Conservation (phyloP, 2,329 filamentous ascomycete genomes). For the Aureobasidium sp. region DNA sequence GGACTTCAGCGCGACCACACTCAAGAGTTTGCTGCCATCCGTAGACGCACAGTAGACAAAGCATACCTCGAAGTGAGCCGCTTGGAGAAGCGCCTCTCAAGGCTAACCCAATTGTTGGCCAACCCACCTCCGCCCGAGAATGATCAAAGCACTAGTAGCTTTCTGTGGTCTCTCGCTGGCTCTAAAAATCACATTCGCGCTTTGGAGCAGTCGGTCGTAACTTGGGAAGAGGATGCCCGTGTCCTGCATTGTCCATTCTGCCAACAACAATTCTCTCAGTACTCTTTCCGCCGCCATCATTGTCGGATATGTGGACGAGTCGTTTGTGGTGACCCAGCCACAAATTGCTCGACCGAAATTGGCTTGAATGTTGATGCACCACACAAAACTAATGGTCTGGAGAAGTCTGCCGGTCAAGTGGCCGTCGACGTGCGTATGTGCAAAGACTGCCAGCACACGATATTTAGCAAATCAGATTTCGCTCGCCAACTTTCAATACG, state of each 20-base stretch:
- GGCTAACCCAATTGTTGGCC: constrained; percentile 76
- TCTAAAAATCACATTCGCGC: constrained; percentile 61
- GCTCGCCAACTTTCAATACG: constrained; percentile 59
- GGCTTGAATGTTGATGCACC: constrained; percentile 64
- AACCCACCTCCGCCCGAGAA: constrained; percentile 62
- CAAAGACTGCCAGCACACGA: constrained; percentile 69
- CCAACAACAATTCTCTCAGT: constrained; percentile 88
- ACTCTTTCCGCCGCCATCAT: constrained; percentile 89
- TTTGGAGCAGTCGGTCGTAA: constrained; percentile 85
- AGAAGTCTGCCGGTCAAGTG: constrained; percentile 47
- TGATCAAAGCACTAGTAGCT: constrained; percentile 39
- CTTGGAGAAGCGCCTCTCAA: constrained; percentile 85
- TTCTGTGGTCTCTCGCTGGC: constrained; percentile 51
- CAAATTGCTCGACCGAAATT: constrained; percentile 77
- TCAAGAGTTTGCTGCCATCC: constrained; percentile 59
- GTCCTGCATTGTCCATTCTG: constrained; percentile 86
- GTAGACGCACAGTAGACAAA: constrained; percentile 73
- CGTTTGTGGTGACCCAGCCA: constrained; percentile 81
- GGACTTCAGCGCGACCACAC: constrained; percentile 66
- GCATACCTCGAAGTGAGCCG: constrained; percentile 81
- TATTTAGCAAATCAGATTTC: constrained; percentile 73
- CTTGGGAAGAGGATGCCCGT: constrained; percentile 85
- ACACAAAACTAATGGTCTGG: constrained; percentile 30
- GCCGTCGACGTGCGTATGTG: constrained; percentile 85
- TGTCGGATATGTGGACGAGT: constrained; percentile 90